Evolutionary conservation across 192 early-diverging fungal genomes (phyloP), one percentile per base, ranked within the genome.

Genomic region (Linnemannia schmuckeri): DNA sequence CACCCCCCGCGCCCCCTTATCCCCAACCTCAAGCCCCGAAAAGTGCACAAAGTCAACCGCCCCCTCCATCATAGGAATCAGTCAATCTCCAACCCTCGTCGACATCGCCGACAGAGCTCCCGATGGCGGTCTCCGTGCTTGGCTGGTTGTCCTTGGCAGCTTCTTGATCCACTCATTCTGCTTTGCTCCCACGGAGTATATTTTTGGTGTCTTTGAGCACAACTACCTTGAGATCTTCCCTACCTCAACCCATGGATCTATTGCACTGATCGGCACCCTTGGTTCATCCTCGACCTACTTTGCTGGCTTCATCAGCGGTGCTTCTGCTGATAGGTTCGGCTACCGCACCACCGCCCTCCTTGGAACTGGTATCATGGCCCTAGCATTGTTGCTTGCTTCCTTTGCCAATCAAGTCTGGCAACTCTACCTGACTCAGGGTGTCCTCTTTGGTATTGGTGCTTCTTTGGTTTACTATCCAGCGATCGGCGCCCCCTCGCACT

Each of bases 381-480:
- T 87, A 4, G 86, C 90, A n/a, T 79, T 92, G 55, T 57, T 92
- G 35, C 63, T 92, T 57, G 89, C 92, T 4, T 89, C 89, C 15
- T 91, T 92, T 75, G 85, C 89, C 6, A 82, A 70, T 18, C 77
- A 90, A 49, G 83, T 94, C 0, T 96, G 95, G 95, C 95, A 97
- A 46, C 84, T 97, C 22, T 91, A 95, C 63, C 79, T 96, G 41
- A 92, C 95, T 2, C 96, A 96, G 82, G 95, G 94, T 13, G 78
- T 96, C 8, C 57, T 97, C 76, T 94, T 95, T 85, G 96, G 96
- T 6, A 79, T 95, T 35, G 96, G 95, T 9, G 85, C 90, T 22
- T 91, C 91, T 15, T 85, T 97, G 47, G 72, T 94, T 22, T 93
- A 93, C 63, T 92, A 95, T 22, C 95, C 95, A 0, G 92, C 90